Evolutionary conservation across 768 basidiomycete species (phyloP), one percentile per base, ranked within the genome.

Genomic region (Mrakia gelida): DNA sequence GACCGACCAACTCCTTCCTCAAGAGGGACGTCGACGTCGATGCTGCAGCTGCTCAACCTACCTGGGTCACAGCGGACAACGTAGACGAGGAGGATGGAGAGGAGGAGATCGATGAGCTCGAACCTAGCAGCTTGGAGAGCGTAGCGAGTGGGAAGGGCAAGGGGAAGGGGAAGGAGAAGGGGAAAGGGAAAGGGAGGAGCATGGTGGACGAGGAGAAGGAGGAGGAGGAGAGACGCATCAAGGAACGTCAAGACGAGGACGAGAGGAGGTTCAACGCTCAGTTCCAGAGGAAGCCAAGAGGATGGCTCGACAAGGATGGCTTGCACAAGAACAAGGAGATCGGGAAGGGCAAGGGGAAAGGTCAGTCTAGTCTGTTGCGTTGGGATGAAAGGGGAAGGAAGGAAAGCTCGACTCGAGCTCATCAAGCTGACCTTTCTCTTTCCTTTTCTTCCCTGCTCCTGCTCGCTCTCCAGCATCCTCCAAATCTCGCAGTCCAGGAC

Each of bases 261-360:
- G 21, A 70, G 67, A 45, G 6, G 38, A 70, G 67, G 67, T 70
- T 70, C 41, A 43, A 70, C 26, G 41, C 16, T 21, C 67, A 41
- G 34, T 70, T 70, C 23, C 34, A 70, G n/a, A 70, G 41, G 67
- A 70, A n/a, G 18, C 38, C 67, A 1, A 34, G 67, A 70, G 34
- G 34, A 0, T 34, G 34, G 34, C 65, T 34, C 4, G 32, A 16
- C 34, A 68, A 23, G 65, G 26, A 68, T 38, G 63, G 63, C 8
- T 38, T 23, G 23, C 5, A 15, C 21, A 41, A 21, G 26, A 26
- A 15, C 41, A n/a, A 41, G 30, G 38, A 41, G 34, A 10, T 41
- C 18, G 38, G 26, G 18, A n/a, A 70, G 63, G 63, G 63, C 2
- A 65, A 65, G 63, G 63, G 26, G 23, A 70, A 43, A 43, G 67